Evolutionary conservation across 176 grass and related monocot genomes (phyloP).

Genomic region (Triticum urartu): DNA sequence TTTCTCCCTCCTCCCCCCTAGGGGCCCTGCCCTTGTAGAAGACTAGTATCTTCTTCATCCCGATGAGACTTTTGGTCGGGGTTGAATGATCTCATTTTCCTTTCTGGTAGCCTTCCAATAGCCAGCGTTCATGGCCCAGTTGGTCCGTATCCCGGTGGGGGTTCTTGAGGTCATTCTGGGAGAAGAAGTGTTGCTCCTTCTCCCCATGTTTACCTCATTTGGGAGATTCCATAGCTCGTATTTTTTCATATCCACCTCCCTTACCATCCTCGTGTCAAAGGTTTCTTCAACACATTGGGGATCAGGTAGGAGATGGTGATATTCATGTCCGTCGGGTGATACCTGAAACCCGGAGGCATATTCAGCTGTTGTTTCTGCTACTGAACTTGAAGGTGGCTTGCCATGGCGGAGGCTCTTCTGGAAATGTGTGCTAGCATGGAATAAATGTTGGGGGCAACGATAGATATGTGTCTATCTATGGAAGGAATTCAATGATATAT

Average conservation of each 20-base stretch:
- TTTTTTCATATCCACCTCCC: conserved; percentile 53
- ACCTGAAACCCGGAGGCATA: no score
- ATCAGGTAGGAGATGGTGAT: no score
- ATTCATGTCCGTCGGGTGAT: no score
- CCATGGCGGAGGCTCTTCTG: no score
- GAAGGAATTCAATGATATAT: no score
- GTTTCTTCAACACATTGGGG: no score
- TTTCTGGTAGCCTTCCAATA: conserved; percentile 62
- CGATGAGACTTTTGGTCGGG: background rate
- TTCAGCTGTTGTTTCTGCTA: no score
- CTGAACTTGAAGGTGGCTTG: no score
- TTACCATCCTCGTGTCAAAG: conserved; percentile 39
- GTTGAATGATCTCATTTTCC: conserved; percentile 40
- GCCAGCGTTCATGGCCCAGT: conserved; percentile 36
- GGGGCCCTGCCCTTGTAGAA: conserved; percentile 58
- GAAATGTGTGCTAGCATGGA: no score
- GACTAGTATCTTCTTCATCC: conserved; percentile 62
- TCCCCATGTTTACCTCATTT: conserved; percentile 44
- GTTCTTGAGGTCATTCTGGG: conserved; percentile 50
- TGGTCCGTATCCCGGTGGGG: conserved; percentile 39
- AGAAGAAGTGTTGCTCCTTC: conserved; percentile 58
- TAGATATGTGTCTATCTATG: no score
- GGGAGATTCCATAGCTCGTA: conserved; percentile 81
- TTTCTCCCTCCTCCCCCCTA: background rate
- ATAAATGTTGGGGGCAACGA: no score